These are phyloP conservation scores for Saturnispora hagleri DNA, from an alignment of 805 yeast genomes.

Conservation along the genomic window DNA sequence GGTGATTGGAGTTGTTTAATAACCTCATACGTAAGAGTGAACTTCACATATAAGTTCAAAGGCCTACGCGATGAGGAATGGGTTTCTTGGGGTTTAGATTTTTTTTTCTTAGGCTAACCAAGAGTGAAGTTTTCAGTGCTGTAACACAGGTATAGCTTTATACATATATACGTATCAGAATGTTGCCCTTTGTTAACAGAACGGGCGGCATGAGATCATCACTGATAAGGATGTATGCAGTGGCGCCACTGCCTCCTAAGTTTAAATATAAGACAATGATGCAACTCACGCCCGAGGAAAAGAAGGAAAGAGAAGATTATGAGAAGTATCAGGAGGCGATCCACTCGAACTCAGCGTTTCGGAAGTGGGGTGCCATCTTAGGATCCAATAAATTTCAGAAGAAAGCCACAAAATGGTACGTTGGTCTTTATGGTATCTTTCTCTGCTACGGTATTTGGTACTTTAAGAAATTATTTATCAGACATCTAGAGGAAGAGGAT, in stretches of 20 bases:
- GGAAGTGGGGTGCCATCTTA: slow-evolving; percentile 45
- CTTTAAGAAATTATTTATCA: slow-evolving; percentile 55
- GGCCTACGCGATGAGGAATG: not conserved
- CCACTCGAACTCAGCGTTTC: slow-evolving; percentile 26
- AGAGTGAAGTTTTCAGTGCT: not conserved
- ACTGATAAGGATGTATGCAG: not conserved
- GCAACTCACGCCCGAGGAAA: slow-evolving; percentile 22
- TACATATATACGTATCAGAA: not conserved
- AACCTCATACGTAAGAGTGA: too few species aligned
- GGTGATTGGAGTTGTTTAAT: too few species aligned
- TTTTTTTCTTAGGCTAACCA: not conserved
- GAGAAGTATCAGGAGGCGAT: slow-evolving; percentile 26
- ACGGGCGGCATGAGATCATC: not conserved
- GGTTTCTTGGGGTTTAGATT: not conserved
- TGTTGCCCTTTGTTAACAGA: not conserved
- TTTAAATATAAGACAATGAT: slow-evolving; percentile 23
- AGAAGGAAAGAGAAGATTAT: slow-evolving; percentile 23
- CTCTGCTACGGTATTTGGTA: slow-evolving; percentile 51
- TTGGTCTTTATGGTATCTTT: slow-evolving; percentile 50
- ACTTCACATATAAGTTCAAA: too few species aligned
- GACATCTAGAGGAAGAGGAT: slow-evolving; percentile 48
- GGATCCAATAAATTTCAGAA: slow-evolving; percentile 51
- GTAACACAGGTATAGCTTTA: too few species aligned
- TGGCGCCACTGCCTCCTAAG: slow-evolving; percentile 17
- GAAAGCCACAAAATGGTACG: slow-evolving; percentile 52